phyloP scores from a whole-genome alignment of 164 flowering plant genomes.

The Dillenia suffruticosa region DNA sequence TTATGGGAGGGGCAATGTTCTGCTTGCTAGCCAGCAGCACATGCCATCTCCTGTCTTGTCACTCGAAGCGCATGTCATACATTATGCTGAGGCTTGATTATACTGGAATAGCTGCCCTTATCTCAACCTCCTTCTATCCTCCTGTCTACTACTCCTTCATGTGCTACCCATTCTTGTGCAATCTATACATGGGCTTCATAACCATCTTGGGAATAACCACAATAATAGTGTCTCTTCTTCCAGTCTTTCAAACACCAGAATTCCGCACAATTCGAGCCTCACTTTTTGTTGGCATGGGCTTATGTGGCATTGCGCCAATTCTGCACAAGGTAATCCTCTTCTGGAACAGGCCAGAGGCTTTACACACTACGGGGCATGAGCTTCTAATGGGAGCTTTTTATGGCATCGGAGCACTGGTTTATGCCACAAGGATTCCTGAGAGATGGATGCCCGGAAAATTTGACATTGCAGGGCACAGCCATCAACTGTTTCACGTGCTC shows the following conservation, averaged over 20 bases:
- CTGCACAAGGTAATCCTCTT: conserved; percentile 76
- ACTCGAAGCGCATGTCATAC: conserved; percentile 81
- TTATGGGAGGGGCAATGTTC: conserved; percentile 97
- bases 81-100: conserved; percentile 93
- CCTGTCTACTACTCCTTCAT: conserved; percentile 96
- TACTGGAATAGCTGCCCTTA: conserved; percentile 92
- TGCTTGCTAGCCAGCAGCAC: conserved; percentile 92
- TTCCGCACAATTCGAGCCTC: conserved; percentile 60
- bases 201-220: conserved; percentile 78
- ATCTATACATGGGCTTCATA: conserved; percentile 81
- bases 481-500: conserved; percentile 85
- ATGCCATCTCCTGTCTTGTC: conserved; percentile 92
- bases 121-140: conserved; percentile 90
- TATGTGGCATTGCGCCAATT: conserved; percentile 77
- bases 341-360: conserved; percentile 74
- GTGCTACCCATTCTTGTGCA: conserved; percentile 91
- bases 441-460: conserved; percentile 97
- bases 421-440: conserved; percentile 86
- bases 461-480: conserved; percentile 96
- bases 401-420: conserved; percentile 81
- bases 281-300: conserved; percentile 88
- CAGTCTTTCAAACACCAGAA: conserved; percentile 80
- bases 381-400: conserved; percentile 78
- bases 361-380: conserved; percentile 87
- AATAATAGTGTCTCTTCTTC: conserved; percentile 63